phyloP scores from a whole-genome alignment of 805 yeast genomes.

The Zygosaccharomyces kombuchaensis region DNA sequence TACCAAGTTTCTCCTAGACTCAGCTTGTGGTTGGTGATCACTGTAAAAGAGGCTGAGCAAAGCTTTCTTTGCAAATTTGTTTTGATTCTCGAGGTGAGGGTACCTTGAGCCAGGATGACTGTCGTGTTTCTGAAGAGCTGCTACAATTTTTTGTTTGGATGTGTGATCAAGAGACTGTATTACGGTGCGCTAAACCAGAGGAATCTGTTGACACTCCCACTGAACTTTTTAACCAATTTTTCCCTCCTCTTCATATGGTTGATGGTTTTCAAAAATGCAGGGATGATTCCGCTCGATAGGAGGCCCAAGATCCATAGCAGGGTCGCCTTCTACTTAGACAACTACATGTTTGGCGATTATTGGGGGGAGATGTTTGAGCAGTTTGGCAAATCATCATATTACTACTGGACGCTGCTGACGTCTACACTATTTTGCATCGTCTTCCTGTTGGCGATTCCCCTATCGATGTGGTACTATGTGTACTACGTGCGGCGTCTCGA shows the following conservation, averaged over 20 bases:
- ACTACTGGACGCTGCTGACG: conserved; percentile 12
- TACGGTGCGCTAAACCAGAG: conserved; percentile 35
- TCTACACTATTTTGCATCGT: conserved; percentile 17
- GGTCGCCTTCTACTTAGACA: conserved; percentile 38
- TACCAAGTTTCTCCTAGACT: background rate
- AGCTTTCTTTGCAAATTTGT: background rate
- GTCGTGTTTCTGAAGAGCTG: conserved; percentile 10
- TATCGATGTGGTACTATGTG: conserved; percentile 26
- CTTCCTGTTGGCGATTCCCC: conserved; percentile 19
- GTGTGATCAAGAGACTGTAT: conserved; percentile 20
- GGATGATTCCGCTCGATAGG: conserved; percentile 47
- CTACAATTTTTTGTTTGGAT: conserved; percentile 17
- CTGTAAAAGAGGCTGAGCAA: background rate
- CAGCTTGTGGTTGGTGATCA: background rate
- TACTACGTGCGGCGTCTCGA: conserved; percentile 22
- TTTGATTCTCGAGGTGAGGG: background rate
- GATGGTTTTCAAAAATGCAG: conserved; percentile 54
- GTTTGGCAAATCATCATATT: conserved; percentile 12
- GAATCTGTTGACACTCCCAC: conserved; percentile 36
- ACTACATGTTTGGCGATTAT: conserved; percentile 31
- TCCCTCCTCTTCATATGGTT: conserved; percentile 54
- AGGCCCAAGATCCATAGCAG: conserved; percentile 53
- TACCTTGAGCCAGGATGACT: conserved; percentile 11
- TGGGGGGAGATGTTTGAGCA: conserved; percentile 29
- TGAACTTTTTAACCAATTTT: conserved; percentile 48